A percentile compares a stretch with the other conserved stretches of the same genome.
phyloP scores from a whole-genome alignment of 306 rosid species.

The Hippophae gyantsensis region DNA sequence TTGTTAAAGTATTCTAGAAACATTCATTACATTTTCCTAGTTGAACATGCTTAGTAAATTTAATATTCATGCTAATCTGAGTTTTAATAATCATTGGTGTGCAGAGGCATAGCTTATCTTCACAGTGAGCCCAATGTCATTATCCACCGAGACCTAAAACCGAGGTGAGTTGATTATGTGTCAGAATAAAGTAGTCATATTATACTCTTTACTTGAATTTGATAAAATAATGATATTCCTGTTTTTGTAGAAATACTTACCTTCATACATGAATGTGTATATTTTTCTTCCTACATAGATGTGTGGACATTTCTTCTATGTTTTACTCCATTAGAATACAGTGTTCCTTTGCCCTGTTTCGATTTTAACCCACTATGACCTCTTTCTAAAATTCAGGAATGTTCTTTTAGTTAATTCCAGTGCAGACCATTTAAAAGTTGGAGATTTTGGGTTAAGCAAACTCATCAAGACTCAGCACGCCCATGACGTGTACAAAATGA shows the following conservation, averaged over 20 bases:
- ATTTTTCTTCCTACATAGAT: not conserved
- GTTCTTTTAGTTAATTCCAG: slow-evolving; percentile 89
- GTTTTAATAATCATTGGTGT: slow-evolving; percentile 19
- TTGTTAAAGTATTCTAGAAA: too few relatives aligned
- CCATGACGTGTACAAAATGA: slow-evolving; percentile 98
- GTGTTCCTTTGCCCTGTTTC: slow-evolving; percentile 11
- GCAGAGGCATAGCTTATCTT: slow-evolving; percentile 94
- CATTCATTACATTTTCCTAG: not conserved
- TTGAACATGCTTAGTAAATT: not conserved
- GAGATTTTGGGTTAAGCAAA: slow-evolving; percentile 97
- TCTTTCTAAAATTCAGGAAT: slow-evolving; percentile 46
- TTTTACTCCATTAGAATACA: slow-evolving; percentile 1
- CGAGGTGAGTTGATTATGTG: slow-evolving; percentile 47
- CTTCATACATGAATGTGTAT: too few relatives aligned
- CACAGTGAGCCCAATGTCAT: slow-evolving; percentile 92
- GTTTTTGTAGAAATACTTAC: not conserved
- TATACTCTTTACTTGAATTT: not conserved
- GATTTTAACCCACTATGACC: slow-evolving; percentile 9
- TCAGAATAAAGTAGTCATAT: slow-evolving; percentile 12
- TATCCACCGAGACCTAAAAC: slow-evolving; percentile 86
- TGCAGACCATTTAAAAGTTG: slow-evolving; percentile 95
- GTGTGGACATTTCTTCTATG: not conserved
- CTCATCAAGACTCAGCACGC: slow-evolving; percentile 81
- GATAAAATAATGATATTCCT: not conserved
- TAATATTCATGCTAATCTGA: slow-evolving; percentile 24